Evolutionary conservation across 176 grass and related monocot genomes (phyloP).

Genomic region (Eleusine indica): DNA sequence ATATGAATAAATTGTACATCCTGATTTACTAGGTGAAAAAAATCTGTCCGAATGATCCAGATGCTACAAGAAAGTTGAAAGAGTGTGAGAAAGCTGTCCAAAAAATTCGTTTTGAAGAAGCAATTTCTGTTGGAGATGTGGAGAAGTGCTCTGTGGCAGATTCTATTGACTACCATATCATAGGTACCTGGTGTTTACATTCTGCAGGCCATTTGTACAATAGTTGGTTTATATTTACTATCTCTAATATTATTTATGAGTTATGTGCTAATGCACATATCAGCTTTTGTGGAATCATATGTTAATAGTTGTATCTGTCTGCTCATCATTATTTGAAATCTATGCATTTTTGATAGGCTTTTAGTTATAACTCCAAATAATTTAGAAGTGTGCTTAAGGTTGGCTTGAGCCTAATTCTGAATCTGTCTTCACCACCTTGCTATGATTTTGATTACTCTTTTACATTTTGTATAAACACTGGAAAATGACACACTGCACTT

Average conservation of each 20-base stretch:
- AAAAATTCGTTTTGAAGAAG: constrained; percentile 82
- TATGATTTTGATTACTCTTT: constrained; percentile 8
- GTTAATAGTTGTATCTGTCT: neutral
- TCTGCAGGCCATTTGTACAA: neutral
- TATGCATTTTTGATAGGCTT: neutral
- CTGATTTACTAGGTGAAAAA: constrained; percentile 61
- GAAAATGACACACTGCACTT: neutral
- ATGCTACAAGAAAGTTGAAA: constrained; percentile 84
- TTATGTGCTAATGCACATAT: neutral
- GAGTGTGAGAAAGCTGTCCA: constrained; percentile 92
- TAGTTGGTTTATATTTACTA: neutral
- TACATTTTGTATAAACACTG: neutral
- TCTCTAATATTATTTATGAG: neutral
- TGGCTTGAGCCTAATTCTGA: neutral
- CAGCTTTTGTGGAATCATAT: neutral
- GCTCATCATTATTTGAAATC: neutral
- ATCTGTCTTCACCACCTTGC: neutral
- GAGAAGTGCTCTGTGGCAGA: constrained; percentile 55
- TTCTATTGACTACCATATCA: constrained; percentile 65
- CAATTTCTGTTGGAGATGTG: constrained; percentile 61
- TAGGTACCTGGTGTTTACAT: constrained; percentile 50
- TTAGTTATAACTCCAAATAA: neutral
- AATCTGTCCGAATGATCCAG: constrained; percentile 76
- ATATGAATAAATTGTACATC: neutral
- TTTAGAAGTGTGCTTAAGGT: neutral